These are phyloP conservation scores for Akanthomyces dipterigenus DNA, from an alignment of 2,329 filamentous ascomycete species.

Conservation along the genomic window DNA sequence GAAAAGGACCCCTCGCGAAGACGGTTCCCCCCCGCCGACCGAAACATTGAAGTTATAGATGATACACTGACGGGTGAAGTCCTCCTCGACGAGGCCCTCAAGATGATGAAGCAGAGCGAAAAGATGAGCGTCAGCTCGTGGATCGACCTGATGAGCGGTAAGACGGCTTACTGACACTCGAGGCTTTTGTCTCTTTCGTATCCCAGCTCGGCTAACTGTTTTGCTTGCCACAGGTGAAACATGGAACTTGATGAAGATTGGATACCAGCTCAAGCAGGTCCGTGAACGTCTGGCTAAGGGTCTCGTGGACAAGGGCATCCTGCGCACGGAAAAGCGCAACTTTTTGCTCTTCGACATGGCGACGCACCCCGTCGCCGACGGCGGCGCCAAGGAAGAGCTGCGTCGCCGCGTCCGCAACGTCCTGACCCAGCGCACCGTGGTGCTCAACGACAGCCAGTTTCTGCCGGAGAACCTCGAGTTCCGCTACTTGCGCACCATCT, in stretches of 20 bases:
- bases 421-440: conserved; percentile 87
- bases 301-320: conserved; percentile 95
- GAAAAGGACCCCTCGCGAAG: conserved; percentile 90
- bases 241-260: conserved; percentile 99
- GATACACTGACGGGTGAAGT: conserved; percentile 96
- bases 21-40: conserved; percentile 86
- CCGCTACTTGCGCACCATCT: conserved; percentile 81
- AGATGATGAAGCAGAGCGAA: conserved; percentile 99
- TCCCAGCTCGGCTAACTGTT: conserved; percentile 15
- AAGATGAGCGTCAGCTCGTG: conserved; percentile 99
- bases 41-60: conserved; percentile 94
- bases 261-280: conserved; percentile 98
- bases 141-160: conserved; percentile 99
- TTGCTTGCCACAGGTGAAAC: conserved; percentile 70
- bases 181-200: not conserved
- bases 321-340: conserved; percentile 98
- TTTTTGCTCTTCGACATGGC: conserved; percentile 99
- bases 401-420: conserved; percentile 86
- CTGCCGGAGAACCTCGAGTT: conserved; percentile 93
- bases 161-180: conserved; percentile 20
- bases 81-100: conserved; percentile 91
- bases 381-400: conserved; percentile 96
- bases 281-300: conserved; percentile 96
- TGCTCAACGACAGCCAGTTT: conserved; percentile 79
- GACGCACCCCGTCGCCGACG: conserved; percentile 93